These are phyloP conservation scores for Taiozyma sp. DNA, from an alignment of 1,139 yeast species.

Conservation along the genomic window DNA sequence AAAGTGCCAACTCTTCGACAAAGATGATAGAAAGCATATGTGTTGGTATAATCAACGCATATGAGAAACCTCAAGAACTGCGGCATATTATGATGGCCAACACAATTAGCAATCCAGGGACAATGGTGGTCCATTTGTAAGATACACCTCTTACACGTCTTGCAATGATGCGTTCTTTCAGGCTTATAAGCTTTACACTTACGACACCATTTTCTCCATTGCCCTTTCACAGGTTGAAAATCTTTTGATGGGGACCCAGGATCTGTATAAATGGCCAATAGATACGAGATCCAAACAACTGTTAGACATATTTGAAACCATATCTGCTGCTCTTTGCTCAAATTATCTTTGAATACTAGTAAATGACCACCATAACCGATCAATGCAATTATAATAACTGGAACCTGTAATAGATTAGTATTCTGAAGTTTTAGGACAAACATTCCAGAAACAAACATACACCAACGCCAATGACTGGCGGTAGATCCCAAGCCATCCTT, in stretches of 20 bases:
- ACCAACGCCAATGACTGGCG: conserved; percentile 15
- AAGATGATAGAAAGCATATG: conserved; percentile 41
- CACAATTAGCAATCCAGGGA: conserved; percentile 86
- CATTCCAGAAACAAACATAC: conserved; percentile 3
- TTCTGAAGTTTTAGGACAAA: not conserved
- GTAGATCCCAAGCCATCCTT: conserved; percentile 9
- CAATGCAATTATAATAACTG: conserved; percentile 51
- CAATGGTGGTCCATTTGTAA: conserved; percentile 83
- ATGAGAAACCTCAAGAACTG: conserved; percentile 75
- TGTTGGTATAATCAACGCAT: conserved; percentile 59
- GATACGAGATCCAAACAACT: conserved; percentile 69
- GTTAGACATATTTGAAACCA: conserved; percentile 43
- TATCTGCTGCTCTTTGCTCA: conserved; percentile 36
- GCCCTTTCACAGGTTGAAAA: conserved; percentile 32
- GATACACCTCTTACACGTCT: conserved; percentile 55
- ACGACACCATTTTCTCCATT: conserved; percentile 57
- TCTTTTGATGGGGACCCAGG: conserved; percentile 56
- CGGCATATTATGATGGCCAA: conserved; percentile 73
- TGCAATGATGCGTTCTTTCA: conserved; percentile 77
- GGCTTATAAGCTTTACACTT: conserved; percentile 68
- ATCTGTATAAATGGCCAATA: conserved; percentile 46
- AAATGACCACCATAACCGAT: conserved; percentile 64
- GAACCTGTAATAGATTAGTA: conserved; percentile 40
- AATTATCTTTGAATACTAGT: conserved; percentile 45
- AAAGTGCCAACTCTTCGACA: conserved; percentile 36